Base-by-base conservation (phyloP, 2,329 filamentous ascomycete genomes). In the Diaporthe destruens region DNA sequence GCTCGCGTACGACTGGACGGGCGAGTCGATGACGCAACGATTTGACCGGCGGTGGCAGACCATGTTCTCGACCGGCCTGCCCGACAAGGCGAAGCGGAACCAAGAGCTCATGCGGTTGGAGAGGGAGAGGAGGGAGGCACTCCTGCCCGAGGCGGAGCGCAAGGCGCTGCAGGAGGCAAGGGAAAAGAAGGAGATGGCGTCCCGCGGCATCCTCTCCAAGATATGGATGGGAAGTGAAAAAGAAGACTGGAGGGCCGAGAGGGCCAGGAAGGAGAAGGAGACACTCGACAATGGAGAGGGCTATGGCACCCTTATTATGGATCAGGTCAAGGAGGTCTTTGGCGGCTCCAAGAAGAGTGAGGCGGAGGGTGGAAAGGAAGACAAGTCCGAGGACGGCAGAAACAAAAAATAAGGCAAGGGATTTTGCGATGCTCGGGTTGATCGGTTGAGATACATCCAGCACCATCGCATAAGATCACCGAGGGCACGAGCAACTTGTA, bases 161-260 rank as follows among this genome's bases (percentile, higher is more conserved):
- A 79, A 78, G 56, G 73, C 73, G 77, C 76, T 72, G 76, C 71
- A 77, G 79, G 78, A 78, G 75, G 75, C 76, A 59, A 42, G 75
- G 72, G 68, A 63, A 44, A 70, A 72, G 71, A 69, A 73, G 70
- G 74, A 75, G 74, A 20, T 42, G 23, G 71, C 71, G 16, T 63
- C 69, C 51, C 77, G 75, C 72, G 77, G 81, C 0, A 18, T 83
- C 6, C 51, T 89, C 70, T 81, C 86, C 74, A 84, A 84, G 75
- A 79, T 90, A 20, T 91, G 89, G 89, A 87, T 89, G 85, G 89
- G 89, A 44, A 84, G 84, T 49, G 88, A 90, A 78, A 80, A 80
- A n/a, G 83, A 85, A 56, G 84, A 87, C 75, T 90, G 88, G 88
- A 83, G 84, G 78, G 80, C 85, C 80, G 85, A 86, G 83, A 82